A percentile compares a stretch with the other conserved stretches of the same genome.
Evolutionary conservation across 2,329 filamentous ascomycete species (phyloP).

Genomic region (Alternaria burnsii): DNA sequence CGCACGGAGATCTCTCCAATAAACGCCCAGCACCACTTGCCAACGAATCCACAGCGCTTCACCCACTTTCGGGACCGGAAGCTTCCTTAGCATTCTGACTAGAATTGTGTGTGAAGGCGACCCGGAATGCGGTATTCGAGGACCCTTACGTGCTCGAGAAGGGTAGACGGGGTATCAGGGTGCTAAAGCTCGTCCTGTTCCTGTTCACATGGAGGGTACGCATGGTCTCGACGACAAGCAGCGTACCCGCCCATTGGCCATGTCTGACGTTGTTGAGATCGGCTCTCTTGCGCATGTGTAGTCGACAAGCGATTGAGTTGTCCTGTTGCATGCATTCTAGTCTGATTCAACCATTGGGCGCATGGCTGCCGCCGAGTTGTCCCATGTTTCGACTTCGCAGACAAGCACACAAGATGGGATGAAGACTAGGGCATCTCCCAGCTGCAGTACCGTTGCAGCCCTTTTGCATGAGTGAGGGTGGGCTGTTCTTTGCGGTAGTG

Average conservation of each 20-base stretch:
- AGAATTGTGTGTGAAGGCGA: constrained; percentile 29
- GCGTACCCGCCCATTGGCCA: constrained; percentile 40
- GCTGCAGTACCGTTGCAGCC: constrained; percentile 28
- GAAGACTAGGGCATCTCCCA: constrained; percentile 23
- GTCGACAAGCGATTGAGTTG: constrained; percentile 31
- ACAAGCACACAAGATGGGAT: constrained; percentile 33
- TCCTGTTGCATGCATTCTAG: constrained; percentile 39
- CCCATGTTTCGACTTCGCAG: constrained; percentile 42
- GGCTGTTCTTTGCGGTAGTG: constrained; percentile 21
- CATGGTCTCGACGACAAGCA: constrained; percentile 35
- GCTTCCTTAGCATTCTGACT: constrained; percentile 25
- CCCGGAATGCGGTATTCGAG: constrained; percentile 13
- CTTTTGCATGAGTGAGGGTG: constrained; percentile 21
- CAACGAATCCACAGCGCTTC: constrained; percentile 47
- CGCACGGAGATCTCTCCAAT: constrained; percentile 44
- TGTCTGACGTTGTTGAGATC: constrained; percentile 27
- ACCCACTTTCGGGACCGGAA: constrained; percentile 24
- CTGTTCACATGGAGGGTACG: constrained; percentile 33
- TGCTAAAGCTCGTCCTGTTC: constrained; percentile 29
- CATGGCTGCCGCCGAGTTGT: constrained; percentile 42
- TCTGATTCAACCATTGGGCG: constrained; percentile 38
- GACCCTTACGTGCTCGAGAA: constrained; percentile 13
- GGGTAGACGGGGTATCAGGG: constrained; percentile 35
- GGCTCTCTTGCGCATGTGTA: constrained; percentile 32
- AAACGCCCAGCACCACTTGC: constrained; percentile 45